A percentile compares a stretch with the other conserved stretches of the same genome.
These are phyloP conservation scores for Neoarthrinium moseri DNA, from an alignment of 2,329 filamentous ascomycete genomes.

Conservation along the genomic window DNA sequence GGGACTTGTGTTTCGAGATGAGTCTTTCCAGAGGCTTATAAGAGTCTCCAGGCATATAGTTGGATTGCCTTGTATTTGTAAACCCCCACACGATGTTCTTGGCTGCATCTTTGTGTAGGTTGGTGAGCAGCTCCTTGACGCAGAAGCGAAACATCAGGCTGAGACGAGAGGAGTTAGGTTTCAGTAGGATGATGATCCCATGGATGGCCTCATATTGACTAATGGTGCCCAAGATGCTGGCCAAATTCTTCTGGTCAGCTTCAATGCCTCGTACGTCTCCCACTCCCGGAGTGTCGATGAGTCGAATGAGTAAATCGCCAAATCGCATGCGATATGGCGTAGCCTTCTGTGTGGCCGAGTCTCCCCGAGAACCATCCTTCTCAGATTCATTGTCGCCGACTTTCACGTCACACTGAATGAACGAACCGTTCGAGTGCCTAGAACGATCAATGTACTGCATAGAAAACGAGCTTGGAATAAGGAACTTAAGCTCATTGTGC, in stretches of 20 bases:
- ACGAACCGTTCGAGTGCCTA: conserved; percentile 14
- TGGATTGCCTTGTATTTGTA: conserved; percentile 39
- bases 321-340: conserved; percentile 30
- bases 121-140: conserved; percentile 36
- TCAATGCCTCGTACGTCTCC: conserved; percentile 37
- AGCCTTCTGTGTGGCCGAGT: conserved; percentile 36
- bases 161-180: conserved; percentile 36
- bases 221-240: conserved; percentile 34
- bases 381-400: conserved; percentile 31
- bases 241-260: conserved; percentile 37
- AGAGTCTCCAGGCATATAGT: conserved; percentile 39
- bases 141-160: conserved; percentile 37
- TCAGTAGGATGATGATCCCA: conserved; percentile 40
- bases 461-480: conserved; percentile 39
- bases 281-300: conserved; percentile 43
- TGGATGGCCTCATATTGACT: conserved; percentile 33
- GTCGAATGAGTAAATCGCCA: conserved; percentile 25
- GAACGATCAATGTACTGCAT: conserved; percentile 28
- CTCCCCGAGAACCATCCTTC: conserved; percentile 27
- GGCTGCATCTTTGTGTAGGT: conserved; percentile 35
- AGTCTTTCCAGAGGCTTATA: conserved; percentile 31
- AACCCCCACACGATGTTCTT: conserved; percentile 42
- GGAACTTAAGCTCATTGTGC: conserved; percentile 24
- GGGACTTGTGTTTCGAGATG: conserved; percentile 25
- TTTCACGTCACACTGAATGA: conserved; percentile 26